These are phyloP conservation scores for Rhododendron ovatum DNA, from an alignment of 148 eudicot species.

Conservation along the genomic window DNA sequence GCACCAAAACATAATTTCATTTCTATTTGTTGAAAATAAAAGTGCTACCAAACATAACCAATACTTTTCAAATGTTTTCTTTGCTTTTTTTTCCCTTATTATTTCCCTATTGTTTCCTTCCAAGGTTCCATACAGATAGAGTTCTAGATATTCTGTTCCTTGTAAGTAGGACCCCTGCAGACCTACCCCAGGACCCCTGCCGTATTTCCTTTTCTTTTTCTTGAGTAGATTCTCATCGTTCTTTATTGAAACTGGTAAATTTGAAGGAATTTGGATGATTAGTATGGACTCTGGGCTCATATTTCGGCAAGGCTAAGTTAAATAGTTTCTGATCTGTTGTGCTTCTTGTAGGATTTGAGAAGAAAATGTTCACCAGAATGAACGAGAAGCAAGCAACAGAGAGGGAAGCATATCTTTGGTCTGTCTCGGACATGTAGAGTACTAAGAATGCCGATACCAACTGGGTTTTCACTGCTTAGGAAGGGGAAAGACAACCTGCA, in stretches of 20 bases:
- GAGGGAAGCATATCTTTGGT: constrained; percentile 93
- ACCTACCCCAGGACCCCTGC: too few species aligned
- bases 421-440: constrained; percentile 84
- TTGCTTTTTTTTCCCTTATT: too few species aligned
- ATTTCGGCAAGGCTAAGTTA: background rate
- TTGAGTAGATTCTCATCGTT: background rate
- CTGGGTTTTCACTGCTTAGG: background rate
- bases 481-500: background rate
- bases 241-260: background rate
- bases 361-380: constrained; percentile 60
- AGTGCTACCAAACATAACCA: background rate
- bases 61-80: background rate
- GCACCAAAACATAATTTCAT: too few species aligned
- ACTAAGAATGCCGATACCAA: background rate
- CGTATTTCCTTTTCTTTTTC: background rate
- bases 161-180: too few species aligned
- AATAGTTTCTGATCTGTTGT: background rate
- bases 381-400: constrained; percentile 84
- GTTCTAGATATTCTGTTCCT: background rate
- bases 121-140: too few species aligned
- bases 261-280: background rate
- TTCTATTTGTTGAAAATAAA: too few species aligned
- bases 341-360: constrained; percentile 61
- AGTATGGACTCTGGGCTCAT: background rate
- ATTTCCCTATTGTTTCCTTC: background rate